Evolutionary conservation across 352 stramenopile species (phyloP).

Genomic region (Bremia lactucae): DNA sequence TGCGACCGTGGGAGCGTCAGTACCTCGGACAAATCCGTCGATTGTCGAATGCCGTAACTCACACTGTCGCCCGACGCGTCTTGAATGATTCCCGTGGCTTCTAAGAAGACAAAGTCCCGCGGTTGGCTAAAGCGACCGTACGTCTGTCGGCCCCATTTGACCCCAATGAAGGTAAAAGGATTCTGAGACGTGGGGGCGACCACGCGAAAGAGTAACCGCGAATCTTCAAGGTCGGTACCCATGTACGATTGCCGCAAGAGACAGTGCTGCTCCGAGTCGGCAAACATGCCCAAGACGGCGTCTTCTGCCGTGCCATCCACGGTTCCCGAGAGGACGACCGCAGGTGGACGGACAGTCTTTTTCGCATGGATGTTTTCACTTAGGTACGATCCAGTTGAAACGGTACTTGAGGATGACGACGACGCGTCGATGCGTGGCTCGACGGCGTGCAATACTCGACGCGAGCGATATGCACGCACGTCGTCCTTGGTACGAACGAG

Average conservation of each 20-base stretch:
- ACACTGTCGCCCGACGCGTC: conserved; percentile 21
- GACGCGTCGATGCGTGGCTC: conserved; percentile 14
- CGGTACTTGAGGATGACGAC: conserved; percentile 22
- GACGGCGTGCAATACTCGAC: conserved; percentile 21
- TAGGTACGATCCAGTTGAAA: conserved; percentile 13
- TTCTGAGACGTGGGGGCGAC: conserved; percentile 19
- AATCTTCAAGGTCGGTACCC: conserved; percentile 26
- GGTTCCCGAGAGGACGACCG: conserved; percentile 27
- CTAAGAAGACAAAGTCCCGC: conserved; percentile 42
- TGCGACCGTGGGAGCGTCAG: conserved; percentile 19
- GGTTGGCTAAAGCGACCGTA: conserved; percentile 28
- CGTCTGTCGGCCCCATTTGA: conserved; percentile 35
- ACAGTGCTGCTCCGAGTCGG: conserved; percentile 28
- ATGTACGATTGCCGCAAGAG: conserved; percentile 32
- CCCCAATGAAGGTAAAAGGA: conserved; percentile 32
- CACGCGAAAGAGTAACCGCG: conserved; percentile 26
- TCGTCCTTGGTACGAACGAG: conserved; percentile 30
- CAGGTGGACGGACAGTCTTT: conserved; percentile 19
- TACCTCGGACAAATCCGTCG: conserved; percentile 18
- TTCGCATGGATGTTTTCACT: conserved; percentile 12
- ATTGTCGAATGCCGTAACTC: conserved; percentile 28
- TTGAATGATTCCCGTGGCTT: conserved; percentile 27
- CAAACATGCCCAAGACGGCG: conserved; percentile 28
- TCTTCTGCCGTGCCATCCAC: conserved; percentile 34
- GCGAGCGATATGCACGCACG: conserved; percentile 26